These are phyloP conservation scores for Patellifolia procumbens DNA, from an alignment of 179 eudicot species.

Conservation along the genomic window DNA sequence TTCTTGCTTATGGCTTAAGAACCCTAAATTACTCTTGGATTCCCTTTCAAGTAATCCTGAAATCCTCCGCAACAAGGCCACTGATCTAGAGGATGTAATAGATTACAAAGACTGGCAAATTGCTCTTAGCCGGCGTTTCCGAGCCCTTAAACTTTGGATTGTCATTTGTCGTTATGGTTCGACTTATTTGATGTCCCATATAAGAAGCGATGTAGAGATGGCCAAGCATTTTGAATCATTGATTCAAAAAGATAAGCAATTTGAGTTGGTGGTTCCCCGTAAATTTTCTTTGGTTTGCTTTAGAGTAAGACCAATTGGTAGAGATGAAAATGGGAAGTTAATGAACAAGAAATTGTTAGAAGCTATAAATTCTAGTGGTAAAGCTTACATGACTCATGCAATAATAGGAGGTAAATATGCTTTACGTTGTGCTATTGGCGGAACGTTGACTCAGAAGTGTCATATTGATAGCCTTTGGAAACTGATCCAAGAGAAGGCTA, in stretches of 20 bases:
- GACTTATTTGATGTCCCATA: conserved; percentile 22
- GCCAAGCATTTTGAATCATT: conserved; percentile 35
- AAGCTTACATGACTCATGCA: conserved; percentile 31
- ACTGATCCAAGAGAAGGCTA: conserved; percentile 28
- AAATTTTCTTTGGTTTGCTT: conserved; percentile 40
- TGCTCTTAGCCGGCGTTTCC: conserved; percentile 32
- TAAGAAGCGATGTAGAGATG: conserved; percentile 30
- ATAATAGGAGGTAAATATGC: conserved; percentile 23
- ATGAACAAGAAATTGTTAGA: conserved; percentile 27
- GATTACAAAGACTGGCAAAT: conserved; percentile 50
- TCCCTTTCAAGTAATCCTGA: conserved; percentile 35
- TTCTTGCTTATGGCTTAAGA: conserved; percentile 38
- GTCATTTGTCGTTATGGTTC: conserved; percentile 37
- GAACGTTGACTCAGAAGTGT: conserved; percentile 23
- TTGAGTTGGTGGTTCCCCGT: conserved; percentile 39
- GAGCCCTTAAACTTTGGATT: conserved; percentile 41
- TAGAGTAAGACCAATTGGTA: conserved; percentile 8
- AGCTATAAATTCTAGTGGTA: conserved; percentile 30
- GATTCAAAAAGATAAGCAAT: conserved; percentile 25
- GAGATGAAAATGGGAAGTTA: not conserved
- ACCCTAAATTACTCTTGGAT: conserved; percentile 18
- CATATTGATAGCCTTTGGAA: conserved; percentile 33
- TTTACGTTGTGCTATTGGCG: conserved; percentile 40
- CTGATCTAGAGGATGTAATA: conserved; percentile 23
- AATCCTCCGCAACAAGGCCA: conserved; percentile 21